Conservation (phyloP, 345 rosid genomes). For the Isatis tinctoria region DNA sequence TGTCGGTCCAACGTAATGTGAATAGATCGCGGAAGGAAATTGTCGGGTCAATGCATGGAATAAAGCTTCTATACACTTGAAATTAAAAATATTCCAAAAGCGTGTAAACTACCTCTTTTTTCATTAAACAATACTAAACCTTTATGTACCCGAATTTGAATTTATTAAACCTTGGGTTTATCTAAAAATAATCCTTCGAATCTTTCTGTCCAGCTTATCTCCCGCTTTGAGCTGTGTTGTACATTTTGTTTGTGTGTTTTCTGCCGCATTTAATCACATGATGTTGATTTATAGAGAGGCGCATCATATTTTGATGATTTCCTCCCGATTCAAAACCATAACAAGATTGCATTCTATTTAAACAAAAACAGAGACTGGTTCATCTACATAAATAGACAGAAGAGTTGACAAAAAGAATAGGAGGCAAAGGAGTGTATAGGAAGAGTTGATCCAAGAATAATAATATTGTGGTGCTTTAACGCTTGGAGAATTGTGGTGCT, state of each 20-base stretch:
- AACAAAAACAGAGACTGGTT: background rate
- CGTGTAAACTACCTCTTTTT: background rate
- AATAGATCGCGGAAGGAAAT: background rate
- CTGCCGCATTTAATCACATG: too few relatives aligned
- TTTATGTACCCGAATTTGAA: background rate
- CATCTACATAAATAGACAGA: conserved; percentile 10
- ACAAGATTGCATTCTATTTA: background rate
- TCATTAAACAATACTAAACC: background rate
- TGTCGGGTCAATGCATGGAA: conserved; percentile 24
- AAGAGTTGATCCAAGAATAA: conserved; percentile 11
- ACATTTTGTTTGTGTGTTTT: too few relatives aligned
- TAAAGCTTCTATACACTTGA: conserved; percentile 18
- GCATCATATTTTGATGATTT: too few relatives aligned
- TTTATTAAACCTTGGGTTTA: background rate
- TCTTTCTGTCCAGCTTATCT: too few relatives aligned
- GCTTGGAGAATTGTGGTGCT: conserved; percentile 89
- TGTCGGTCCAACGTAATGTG: conserved; percentile 21
- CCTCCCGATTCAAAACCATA: background rate
- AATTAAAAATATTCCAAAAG: conserved; percentile 17
- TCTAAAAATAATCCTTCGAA: background rate
- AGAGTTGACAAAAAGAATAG: background rate
- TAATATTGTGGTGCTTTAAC: conserved; percentile 40
- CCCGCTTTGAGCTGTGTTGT: too few relatives aligned
- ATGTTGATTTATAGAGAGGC: too few relatives aligned
- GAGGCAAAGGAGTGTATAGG: background rate